phyloP scores from a whole-genome alignment of 306 rosid species.

The Dryas drummondii region DNA sequence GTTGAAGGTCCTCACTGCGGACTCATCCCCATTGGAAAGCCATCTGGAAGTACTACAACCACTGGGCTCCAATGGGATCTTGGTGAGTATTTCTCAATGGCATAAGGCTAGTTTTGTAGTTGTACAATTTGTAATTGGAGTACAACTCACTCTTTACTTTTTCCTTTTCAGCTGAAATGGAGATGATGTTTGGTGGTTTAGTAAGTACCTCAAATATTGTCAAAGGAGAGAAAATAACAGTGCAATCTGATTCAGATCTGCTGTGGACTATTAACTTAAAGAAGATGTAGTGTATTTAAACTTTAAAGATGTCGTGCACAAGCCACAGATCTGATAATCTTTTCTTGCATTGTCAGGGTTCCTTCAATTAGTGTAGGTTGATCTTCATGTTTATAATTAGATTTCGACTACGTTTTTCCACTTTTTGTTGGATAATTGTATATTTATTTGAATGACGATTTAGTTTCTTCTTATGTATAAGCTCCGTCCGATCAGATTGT shows the following conservation, averaged over 20 bases:
- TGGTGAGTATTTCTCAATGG: constrained; percentile 47
- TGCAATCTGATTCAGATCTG: constrained; percentile 87
- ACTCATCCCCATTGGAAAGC: constrained; percentile 80
- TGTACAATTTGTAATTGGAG: constrained; percentile 13
- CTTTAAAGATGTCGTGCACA: constrained; percentile 23
- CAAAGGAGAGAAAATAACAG: constrained; percentile 63
- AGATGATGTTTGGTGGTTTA: constrained; percentile 87
- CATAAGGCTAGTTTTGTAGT: not conserved
- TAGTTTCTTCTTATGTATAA: not conserved
- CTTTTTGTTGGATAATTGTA: too few species aligned
- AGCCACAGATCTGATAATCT: not conserved
- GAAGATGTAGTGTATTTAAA: constrained; percentile 35
- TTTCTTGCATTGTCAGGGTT: not conserved
- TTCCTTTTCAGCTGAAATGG: constrained; percentile 57
- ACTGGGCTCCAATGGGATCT: constrained; percentile 93
- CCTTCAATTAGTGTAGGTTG: constrained; percentile 9
- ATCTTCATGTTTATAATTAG: not conserved
- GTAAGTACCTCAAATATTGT: constrained; percentile 83
- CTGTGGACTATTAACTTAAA: constrained; percentile 89
- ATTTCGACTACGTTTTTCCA: too few species aligned
- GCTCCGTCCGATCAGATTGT: not conserved
- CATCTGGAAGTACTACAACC: constrained; percentile 82
- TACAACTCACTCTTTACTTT: constrained; percentile 20
- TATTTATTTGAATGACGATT: too few species aligned
- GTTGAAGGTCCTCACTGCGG: constrained; percentile 96